Evolutionary conservation across 164 flowering plant genomes (phyloP).

Genomic region (Taxillus chinensis): DNA sequence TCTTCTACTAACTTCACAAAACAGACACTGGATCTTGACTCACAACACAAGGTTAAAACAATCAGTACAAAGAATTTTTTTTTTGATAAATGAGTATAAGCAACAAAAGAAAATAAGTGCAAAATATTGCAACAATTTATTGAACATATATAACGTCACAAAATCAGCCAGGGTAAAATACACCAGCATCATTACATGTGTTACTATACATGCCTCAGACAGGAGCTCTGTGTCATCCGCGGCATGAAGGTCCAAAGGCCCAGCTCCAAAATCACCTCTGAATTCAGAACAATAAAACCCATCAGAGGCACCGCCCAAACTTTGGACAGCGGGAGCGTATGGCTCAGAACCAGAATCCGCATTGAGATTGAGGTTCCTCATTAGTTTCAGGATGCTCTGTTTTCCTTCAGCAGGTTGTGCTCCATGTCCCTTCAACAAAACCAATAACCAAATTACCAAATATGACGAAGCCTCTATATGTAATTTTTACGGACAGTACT

Average conservation of each 20-base stretch:
- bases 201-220: slow-evolving; percentile 54
- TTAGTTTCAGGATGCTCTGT: slow-evolving; percentile 77
- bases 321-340: slow-evolving; percentile 62
- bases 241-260: slow-evolving; percentile 93
- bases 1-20: too few species aligned
- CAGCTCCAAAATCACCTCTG: slow-evolving; percentile 96
- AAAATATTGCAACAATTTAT: too few species aligned
- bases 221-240: slow-evolving; percentile 98
- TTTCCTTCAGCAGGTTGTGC: slow-evolving; percentile 95
- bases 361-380: slow-evolving; percentile 83
- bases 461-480: too few species aligned
- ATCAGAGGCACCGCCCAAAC: slow-evolving; percentile 48
- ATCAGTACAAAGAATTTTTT: too few species aligned
- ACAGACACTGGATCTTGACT: too few species aligned
- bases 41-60: too few species aligned
- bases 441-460: neutral
- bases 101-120: too few species aligned
- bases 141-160: too few species aligned
- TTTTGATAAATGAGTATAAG: too few species aligned
- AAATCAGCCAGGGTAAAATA: too few species aligned
- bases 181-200: too few species aligned
- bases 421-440: slow-evolving; percentile 71
- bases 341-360: slow-evolving; percentile 83
- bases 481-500: too few species aligned
- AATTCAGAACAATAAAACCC: slow-evolving; percentile 72